Evolutionary conservation across 2,329 filamentous ascomycete genomes (phyloP).

Genomic region (Aureobasidium musti): DNA sequence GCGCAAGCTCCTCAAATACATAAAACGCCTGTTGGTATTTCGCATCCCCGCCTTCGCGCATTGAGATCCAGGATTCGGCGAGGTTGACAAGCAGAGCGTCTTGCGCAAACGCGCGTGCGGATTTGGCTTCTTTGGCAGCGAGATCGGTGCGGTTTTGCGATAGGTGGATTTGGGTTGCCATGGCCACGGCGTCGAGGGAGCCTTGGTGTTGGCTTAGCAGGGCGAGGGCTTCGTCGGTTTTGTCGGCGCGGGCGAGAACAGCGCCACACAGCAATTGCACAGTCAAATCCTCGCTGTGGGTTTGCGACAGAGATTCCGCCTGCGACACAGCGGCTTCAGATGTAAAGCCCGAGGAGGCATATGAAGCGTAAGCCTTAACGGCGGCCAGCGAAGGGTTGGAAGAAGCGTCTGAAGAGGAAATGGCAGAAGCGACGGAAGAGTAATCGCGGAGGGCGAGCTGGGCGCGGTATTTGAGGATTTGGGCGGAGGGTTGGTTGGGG

Average conservation of each 20-base stretch:
- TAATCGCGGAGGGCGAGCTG: conserved; percentile 80
- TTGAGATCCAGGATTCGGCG: conserved; percentile 90
- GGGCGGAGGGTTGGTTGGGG: conserved; percentile 74
- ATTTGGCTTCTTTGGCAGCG: conserved; percentile 82
- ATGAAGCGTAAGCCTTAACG: conserved; percentile 73
- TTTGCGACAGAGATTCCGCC: conserved; percentile 68
- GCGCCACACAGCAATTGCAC: conserved; percentile 84
- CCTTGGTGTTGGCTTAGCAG: conserved; percentile 82
- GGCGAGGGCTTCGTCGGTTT: conserved; percentile 80
- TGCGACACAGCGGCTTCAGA: conserved; percentile 51
- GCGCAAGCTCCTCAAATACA: conserved; percentile 94
- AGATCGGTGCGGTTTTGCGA: conserved; percentile 89
- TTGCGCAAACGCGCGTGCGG: conserved; percentile 90
- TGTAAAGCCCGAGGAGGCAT: conserved; percentile 42
- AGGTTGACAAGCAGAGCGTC: conserved; percentile 92
- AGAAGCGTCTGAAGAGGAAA: conserved; percentile 63
- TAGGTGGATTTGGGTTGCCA: conserved; percentile 90
- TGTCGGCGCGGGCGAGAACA: conserved; percentile 75
- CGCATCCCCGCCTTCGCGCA: conserved; percentile 89
- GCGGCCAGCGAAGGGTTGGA: conserved; percentile 68
- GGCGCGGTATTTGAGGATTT: conserved; percentile 76
- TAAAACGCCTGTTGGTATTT: conserved; percentile 98
- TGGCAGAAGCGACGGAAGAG: conserved; percentile 68
- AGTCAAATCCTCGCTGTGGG: conserved; percentile 69
- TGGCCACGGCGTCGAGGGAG: conserved; percentile 73